Evolutionary conservation across 169 alveolate species (phyloP).

Genomic region (Perkinsus chesapeaki): DNA sequence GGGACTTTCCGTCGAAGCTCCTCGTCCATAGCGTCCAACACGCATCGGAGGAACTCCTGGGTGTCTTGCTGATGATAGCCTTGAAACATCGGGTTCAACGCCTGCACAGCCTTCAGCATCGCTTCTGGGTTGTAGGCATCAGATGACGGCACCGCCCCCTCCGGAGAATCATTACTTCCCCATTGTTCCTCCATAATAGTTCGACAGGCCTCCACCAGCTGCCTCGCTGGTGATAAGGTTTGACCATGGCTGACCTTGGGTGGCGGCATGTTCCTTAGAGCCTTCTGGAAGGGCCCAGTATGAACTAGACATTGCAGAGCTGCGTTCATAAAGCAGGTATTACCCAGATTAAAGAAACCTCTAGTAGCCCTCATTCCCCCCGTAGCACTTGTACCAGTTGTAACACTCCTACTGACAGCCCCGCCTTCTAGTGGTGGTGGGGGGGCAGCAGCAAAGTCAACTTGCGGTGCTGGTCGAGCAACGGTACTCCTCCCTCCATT

Average conservation of each 20-base stretch:
- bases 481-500: neutral
- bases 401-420: neutral
- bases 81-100: slow-evolving; percentile 2
- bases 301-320: slow-evolving; percentile 48
- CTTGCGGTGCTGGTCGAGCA: neutral
- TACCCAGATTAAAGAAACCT: slow-evolving; percentile 64
- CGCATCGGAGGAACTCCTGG: slow-evolving; percentile 24
- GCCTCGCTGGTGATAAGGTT: neutral
- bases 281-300: slow-evolving; percentile 27
- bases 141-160: neutral
- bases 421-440: neutral
- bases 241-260: neutral
- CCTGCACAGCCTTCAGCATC: neutral
- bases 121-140: slow-evolving; percentile 7
- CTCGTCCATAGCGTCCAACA: slow-evolving; percentile 25
- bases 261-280: neutral
- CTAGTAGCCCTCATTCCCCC: neutral
- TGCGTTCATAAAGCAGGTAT: slow-evolving; percentile 67
- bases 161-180: neutral
- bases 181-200: neutral
- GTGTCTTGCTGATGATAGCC: slow-evolving; percentile 33
- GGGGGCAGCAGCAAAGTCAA: neutral
- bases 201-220: neutral
- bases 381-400: neutral
- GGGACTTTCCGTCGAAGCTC: neutral